Percentiles rank a stretch among this genome's conserved stretches.
Conservation (phyloP, 495 filamentous ascomycete genomes). For the Xylaria curta region DNA sequence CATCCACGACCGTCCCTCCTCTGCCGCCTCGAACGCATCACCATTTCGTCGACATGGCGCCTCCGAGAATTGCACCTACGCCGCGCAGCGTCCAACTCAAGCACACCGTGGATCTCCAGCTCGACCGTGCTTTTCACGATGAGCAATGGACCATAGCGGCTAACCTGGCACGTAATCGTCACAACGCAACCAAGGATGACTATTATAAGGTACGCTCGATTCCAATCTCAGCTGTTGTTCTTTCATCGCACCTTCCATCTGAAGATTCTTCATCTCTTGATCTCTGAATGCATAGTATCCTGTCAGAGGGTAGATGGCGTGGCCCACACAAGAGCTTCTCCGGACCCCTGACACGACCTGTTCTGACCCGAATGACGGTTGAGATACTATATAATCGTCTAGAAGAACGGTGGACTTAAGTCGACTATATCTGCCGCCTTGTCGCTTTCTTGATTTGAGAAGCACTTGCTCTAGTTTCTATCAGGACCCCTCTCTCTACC, state of each 20-base stretch:
- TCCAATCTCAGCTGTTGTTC: not conserved
- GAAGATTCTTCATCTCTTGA: not conserved
- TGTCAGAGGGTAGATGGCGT: not conserved
- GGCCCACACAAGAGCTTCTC: not conserved
- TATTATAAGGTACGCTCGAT: slow-evolving; percentile 50
- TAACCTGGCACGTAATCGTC: slow-evolving; percentile 50
- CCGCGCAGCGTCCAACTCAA: slow-evolving; percentile 32
- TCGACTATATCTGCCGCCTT: not conserved
- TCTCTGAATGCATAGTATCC: not conserved
- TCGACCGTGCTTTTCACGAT: slow-evolving; percentile 50
- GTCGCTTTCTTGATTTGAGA: too few relatives aligned
- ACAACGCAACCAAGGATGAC: slow-evolving; percentile 49
- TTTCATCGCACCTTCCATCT: not conserved
- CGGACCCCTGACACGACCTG: not conserved
- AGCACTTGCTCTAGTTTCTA: not conserved
- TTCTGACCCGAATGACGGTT: not conserved
- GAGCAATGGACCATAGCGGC: slow-evolving; percentile 51
- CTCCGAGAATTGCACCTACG: slow-evolving; percentile 17
- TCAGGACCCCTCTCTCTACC: not conserved
- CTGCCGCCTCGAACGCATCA: not conserved
- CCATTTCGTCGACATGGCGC: slow-evolving; percentile 17
- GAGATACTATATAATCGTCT: not conserved
- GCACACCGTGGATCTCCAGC: slow-evolving; percentile 44
- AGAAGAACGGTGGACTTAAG: not conserved
- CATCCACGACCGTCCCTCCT: not conserved